These are phyloP conservation scores for Panaeolus cyanescens DNA, from an alignment of 768 basidiomycete species.

Conservation along the genomic window DNA sequence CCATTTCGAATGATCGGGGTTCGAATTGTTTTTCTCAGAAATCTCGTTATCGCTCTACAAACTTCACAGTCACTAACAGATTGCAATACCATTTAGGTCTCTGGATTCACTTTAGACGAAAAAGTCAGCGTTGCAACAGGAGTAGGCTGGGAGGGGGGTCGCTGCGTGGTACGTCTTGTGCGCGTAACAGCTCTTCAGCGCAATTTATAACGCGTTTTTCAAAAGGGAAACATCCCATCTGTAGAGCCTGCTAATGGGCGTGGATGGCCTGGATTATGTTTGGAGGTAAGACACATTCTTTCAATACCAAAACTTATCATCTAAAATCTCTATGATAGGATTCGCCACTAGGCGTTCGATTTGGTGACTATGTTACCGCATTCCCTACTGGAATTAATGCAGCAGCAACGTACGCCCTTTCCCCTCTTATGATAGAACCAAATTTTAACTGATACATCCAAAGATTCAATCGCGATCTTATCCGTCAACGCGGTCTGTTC, in stretches of 20 bases:
- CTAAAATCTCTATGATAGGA: conserved; percentile 37
- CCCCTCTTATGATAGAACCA: background rate
- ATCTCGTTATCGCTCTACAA: background rate
- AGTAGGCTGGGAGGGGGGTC: conserved; percentile 63
- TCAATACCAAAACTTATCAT: background rate
- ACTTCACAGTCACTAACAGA: too few relatives aligned
- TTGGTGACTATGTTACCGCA: conserved; percentile 68
- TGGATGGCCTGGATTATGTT: conserved; percentile 71
- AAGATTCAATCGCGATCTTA: conserved; percentile 76
- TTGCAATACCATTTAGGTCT: conserved; percentile 36
- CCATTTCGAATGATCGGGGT: background rate
- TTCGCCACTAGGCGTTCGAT: conserved; percentile 78
- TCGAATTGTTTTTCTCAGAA: background rate
- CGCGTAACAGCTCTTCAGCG: too few relatives aligned
- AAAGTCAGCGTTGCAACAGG: conserved; percentile 70
- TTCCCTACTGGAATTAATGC: conserved; percentile 87
- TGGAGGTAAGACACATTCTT: conserved; percentile 46
- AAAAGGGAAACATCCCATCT: conserved; percentile 57
- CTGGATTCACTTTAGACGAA: conserved; percentile 56
- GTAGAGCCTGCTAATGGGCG: conserved; percentile 41
- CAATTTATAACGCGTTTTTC: too few relatives aligned
- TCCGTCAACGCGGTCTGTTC: conserved; percentile 72
- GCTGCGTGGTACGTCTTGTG: conserved; percentile 59
- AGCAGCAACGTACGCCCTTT: conserved; percentile 67
- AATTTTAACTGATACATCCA: background rate